Conservation (phyloP, 2,329 filamentous ascomycete species). For the Apiospora phragmitis region DNA sequence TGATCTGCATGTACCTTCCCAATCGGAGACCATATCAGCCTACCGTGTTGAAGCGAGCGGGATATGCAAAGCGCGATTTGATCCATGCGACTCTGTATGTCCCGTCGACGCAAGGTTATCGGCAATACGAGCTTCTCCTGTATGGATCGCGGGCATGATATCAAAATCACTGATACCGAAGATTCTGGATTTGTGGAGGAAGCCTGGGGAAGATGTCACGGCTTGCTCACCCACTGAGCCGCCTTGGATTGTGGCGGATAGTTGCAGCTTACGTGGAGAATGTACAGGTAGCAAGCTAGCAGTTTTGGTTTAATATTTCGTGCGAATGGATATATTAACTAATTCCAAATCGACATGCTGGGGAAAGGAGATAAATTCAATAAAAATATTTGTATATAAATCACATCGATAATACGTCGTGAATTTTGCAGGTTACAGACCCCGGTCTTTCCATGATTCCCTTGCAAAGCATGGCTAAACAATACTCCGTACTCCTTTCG, state of each 20-base stretch:
- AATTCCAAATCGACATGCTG: not conserved
- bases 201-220: not conserved
- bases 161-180: not conserved
- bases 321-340: not conserved
- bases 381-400: not conserved
- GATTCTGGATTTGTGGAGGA: not conserved
- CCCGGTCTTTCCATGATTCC: not conserved
- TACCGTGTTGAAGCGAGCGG: not conserved
- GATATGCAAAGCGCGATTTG: not conserved
- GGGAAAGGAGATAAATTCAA: not conserved
- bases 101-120: not conserved
- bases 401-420: not conserved
- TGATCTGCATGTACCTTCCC: not conserved
- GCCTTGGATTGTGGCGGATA: not conserved
- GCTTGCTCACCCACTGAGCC: not conserved
- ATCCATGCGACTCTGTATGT: not conserved
- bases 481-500: not conserved
- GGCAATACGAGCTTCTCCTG: not conserved
- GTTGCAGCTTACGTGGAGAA: not conserved
- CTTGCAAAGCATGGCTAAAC: slow-evolving; percentile 1
- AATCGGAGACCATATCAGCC: not conserved
- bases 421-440: not conserved
- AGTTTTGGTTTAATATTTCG: not conserved
- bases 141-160: not conserved
- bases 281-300: not conserved